Base-by-base conservation (phyloP, 73 alveolate genomes). In the Tetrahymena elliotti region DNA sequence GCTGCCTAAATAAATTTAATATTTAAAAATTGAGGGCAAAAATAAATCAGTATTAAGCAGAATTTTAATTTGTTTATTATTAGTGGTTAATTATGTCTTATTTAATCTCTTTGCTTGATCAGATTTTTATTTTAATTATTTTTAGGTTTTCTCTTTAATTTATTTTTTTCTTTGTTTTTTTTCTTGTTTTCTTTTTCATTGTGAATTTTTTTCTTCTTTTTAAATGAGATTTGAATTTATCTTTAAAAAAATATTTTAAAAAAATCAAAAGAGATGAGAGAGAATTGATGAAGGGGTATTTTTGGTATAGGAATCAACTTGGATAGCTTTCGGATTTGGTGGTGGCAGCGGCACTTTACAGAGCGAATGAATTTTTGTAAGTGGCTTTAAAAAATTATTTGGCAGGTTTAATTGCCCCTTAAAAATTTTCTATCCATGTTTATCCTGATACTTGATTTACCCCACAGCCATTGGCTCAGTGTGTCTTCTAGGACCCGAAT, bases 381-480 rank as follows among this genome's bases (percentile, higher is more conserved):
- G 82, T 47, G 88, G 88, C 13, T 27, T 68, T 18, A 68, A 68
- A 68, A 68, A 68, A 2, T 68, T 68, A 68, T 68, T 68, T 68
- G 16, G 88, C 88, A 68, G 0, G 1, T 53, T 8, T 27, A 18
- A 8, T 68, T 68, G 88, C 88, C 10, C 88, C 88, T 68, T 10
- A 68, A 68, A 68, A 68, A 68, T n/a, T 53, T 31, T 16, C 88
- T 68, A 68, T 68, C 88, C 88, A 68, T 68, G 36, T 68, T 68
- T 68, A 9, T 68, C 88, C 88, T 24, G 88, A n/a, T 68, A 68
- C 88, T 68, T 68, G 88, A 68, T 68, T 27, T 68, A 68, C 88
- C 36, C 88, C 88, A 68, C 88, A 31, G 88, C 88, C 88, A 68
- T 68, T 68, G 88, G 88, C 88, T 68, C 88, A 68, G 88, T 68